Base-by-base conservation (phyloP, 2,329 filamentous ascomycete species). In the Pestalotiopsis sp. region DNA sequence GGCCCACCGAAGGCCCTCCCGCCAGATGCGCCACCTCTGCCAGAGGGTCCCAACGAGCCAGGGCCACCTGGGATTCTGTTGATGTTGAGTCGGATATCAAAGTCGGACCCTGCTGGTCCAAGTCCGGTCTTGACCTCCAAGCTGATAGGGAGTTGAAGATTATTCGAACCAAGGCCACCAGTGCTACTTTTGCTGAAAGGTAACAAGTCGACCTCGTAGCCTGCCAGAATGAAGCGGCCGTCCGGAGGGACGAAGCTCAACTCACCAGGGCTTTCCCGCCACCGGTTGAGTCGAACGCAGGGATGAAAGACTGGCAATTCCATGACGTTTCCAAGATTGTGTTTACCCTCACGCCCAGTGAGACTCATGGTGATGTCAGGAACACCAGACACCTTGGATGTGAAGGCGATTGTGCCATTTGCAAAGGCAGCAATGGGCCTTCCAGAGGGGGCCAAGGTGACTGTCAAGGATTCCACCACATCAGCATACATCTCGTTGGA, bases 401-500 rank as follows among this genome's bases (percentile, higher is more conserved):
- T 98, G 78, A 98, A 98, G 1, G 93, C 94, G 72, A 99, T 95
- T 4, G 94, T 97, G 17, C 96, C 96, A 73, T 96, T 92, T 14
- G 94, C 92, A 71, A 97, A 91, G 3, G 96, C 95, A 7, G 93
- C 90, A 24, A 99, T 85, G 1, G 95, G 91, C 14, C 94, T 87
- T 4, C 96, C 96, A 0, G 94, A 98, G 0, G 96, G 96, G 0
- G 96, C 94, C 56, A 98, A 86, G 0, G 92, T 97, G 55, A 98
- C 93, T 1, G 90, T 89, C 0, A 99, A 84, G 1, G 93, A 94
- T 82, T 99, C 96, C 69, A 99, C 89, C 13, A 99, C 89, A 78
- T 99, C 96, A 67, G 97, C 95, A 78, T 98, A 98, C 72, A 99
- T 86, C 79, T 99, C 96, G 80, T 98, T 99, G 66, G 93, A 97